Evolutionary conservation across 2,329 filamentous ascomycete species (phyloP), one percentile per base, ranked within the genome.

Genomic region (Cadophora sp.): DNA sequence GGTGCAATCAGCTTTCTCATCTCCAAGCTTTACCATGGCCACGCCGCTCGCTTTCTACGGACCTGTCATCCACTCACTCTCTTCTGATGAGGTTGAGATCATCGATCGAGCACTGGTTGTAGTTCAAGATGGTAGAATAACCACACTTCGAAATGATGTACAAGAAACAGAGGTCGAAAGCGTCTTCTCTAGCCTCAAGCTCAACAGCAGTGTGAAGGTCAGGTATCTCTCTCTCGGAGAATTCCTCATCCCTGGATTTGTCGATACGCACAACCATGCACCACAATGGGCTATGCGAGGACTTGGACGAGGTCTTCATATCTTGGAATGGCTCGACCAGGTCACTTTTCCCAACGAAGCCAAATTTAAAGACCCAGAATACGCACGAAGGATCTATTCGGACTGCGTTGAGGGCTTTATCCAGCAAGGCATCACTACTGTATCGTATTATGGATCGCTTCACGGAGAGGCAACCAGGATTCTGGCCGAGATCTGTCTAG

Each of bases 361-460:
- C 0, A 93, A 90, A 8, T 88, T 97, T 68, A 80, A 83, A 16
- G 83, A 88, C 72, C 81, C 88, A 5, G 72, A 79, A 59, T 87
- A 86, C 73, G 92, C 93, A 1, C 82, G 83, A 30, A 83, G 83
- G 30, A 88, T 96, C 68, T 98, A 97, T 80, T 84, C 85, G 41
- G 89, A 90, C 66, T 91, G 92, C 70, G 86, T 98, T 68, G 83
- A 87, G 18, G 89, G 91, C 59, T 96, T 93, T 0, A 85, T 98
- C 4, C 85, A 91, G 24, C 88, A 97, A 77, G 95, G 95, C 70
- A 97, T 95, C 18, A 98, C 95, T 0, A 94, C 91, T 13, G 93
- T 93, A 8, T 87, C 92, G 20, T 97, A 97, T 84, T 97, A 91
- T 78, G 93, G 94, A 66, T 97, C 95, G 24, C 87, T 93, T 69